phyloP scores from a whole-genome alignment of 306 rosid genomes.

The Begonia peltatifolia region DNA sequence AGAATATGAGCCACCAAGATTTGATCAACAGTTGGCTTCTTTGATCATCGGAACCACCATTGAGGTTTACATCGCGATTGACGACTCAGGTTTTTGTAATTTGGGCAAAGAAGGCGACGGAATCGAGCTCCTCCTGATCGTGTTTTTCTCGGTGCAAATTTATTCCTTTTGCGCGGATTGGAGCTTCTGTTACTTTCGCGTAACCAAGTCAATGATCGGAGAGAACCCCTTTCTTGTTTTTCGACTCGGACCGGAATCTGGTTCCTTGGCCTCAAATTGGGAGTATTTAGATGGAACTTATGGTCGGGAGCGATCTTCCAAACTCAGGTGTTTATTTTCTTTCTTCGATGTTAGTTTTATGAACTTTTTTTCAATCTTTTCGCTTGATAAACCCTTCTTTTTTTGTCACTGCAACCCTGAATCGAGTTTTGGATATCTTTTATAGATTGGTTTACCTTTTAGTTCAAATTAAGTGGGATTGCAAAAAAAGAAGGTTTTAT shows the following conservation, averaged over 20 bases:
- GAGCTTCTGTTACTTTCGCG: conserved; percentile 5
- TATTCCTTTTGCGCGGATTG: not conserved
- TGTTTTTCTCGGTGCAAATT: not conserved
- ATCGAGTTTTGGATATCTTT: not conserved
- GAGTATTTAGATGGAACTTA: not conserved
- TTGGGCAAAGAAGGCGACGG: no score
- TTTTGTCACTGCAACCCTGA: not conserved
- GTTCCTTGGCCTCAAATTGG: not conserved
- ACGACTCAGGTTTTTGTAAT: no score
- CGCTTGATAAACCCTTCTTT: conserved; percentile 5
- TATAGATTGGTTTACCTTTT: conserved; percentile 4
- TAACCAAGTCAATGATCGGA: conserved; percentile 21
- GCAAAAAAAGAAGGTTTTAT: not conserved
- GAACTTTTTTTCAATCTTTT: not conserved
- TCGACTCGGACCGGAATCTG: conserved; percentile 8
- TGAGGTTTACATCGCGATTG: no score
- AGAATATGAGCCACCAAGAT: no score
- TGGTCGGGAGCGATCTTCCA: conserved; percentile 9
- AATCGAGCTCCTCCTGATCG: conserved; percentile 2
- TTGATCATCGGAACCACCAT: no score
- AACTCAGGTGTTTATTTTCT: conserved; percentile 29
- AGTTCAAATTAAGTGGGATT: not conserved
- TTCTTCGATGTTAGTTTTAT: conserved; percentile 1
- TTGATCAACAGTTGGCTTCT: no score
- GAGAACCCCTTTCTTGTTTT: conserved; percentile 9